A percentile compares a stretch with the other conserved stretches of the same genome.
phyloP scores from a whole-genome alignment of 2,329 filamentous ascomycete genomes.

The Colletotrichum sp. region DNA sequence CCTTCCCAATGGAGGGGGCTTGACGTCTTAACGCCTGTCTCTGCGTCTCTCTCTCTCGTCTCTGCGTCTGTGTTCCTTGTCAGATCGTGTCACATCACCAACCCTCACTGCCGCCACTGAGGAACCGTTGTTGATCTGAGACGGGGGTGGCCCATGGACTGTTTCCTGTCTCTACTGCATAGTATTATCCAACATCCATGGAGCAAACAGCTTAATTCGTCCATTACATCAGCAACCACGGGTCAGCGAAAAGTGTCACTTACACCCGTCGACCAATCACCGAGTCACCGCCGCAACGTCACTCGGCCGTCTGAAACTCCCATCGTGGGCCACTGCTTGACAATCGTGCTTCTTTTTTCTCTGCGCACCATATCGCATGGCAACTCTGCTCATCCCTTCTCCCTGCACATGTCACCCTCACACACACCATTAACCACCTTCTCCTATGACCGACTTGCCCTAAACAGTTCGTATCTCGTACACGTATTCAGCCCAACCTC shows the following conservation, averaged over 20 bases:
- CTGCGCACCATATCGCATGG: not conserved
- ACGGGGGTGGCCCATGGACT: not conserved
- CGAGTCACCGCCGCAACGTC: not conserved
- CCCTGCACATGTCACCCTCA: not conserved
- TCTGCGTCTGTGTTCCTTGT: not conserved
- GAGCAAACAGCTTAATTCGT: not conserved
- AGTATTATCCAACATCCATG: not conserved
- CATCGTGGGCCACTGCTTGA: not conserved
- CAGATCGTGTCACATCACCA: constrained; percentile 3
- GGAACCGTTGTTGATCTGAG: not conserved
- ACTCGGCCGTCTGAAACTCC: constrained; percentile 12
- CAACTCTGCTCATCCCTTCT: not conserved
- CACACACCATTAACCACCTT: not conserved
- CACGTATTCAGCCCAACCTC: not conserved
- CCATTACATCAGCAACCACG: not conserved
- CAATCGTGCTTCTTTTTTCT: not conserved
- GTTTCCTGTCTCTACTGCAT: not conserved
- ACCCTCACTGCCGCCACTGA: not conserved
- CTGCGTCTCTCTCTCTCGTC: not conserved
- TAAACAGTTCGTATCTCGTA: not conserved
- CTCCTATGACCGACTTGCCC: not conserved
- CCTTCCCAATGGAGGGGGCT: not conserved
- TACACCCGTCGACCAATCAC: constrained; percentile 1
- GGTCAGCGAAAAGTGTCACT: not conserved
- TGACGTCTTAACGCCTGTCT: not conserved